Base-by-base conservation (phyloP, 805 yeast genomes). In the Kodamaea kaohsiungensis region DNA sequence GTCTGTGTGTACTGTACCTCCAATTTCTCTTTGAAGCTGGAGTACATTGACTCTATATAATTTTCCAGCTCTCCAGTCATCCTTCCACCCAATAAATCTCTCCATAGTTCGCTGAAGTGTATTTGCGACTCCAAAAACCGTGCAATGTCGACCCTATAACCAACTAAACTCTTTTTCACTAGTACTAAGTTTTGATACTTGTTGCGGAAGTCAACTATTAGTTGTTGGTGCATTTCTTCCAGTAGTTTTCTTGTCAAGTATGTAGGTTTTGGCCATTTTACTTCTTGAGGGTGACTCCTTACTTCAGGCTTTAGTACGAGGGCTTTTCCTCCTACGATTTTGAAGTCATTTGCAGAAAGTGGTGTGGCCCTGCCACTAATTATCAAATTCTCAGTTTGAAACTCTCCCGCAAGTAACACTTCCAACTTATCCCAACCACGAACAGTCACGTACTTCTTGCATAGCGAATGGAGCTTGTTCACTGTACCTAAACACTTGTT, bases 21-120 rank as follows among this genome's bases (percentile, higher is more conserved):
- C 27, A 38, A 46, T 38, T 56, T 56, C 2, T 43, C 51, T 17
- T 53, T 38, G 51, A 47, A 56, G 30, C 56, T 22, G 17, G 55
- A 43, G 43, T 56, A 56, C 54, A 56, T 56, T 13, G 56, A 50
- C 37, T 3, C 25, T 16, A 56, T 50, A 18, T 39, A 53, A n/a
- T 40, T 38, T 8, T 40, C 46, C 27, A 16, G 35, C 17, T 17
- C 16, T 18, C 39, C 13, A 12, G 17, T 8, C 33, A 17, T 30
- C 2, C 13, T 12, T 40, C 43, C 42, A 17, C 38, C 51, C 54
- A 56, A 43, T 7, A 43, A 17, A 9, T 50, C 38, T n/a, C 37
- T 12, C 59, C 59, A 56, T 15, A 40, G 15, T 15, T 18, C n/a
- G 18, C 56, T 48, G 48, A 43, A 56, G 42, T 18, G 3, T 5